Base-by-base conservation (phyloP, 768 basidiomycete genomes). In the Boletales sp. region DNA sequence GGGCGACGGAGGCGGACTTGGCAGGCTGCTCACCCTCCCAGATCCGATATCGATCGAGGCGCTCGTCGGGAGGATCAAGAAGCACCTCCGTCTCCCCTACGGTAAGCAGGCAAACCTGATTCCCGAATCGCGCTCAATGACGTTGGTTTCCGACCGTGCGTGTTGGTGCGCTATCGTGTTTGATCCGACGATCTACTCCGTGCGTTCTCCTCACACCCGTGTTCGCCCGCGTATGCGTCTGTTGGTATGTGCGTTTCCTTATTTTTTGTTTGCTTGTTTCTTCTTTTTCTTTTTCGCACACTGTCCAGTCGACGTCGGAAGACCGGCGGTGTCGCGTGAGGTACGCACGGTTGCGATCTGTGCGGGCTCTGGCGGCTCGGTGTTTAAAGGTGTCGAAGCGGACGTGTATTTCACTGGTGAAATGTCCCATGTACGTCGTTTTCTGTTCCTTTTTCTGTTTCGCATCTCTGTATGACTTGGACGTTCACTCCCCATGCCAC, bases 341-440 rank as follows among this genome's bases (percentile, higher is more conserved):
- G 60, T 87, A 44, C 69, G 72, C 49, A 82, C 83, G 28, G 78
- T 96, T 50, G 94, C 90, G 45, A 85, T 97, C 52, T 96, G 94
- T 67, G 94, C 94, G 33, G 95, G 95, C 33, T 86, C 87, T 28
- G 94, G 93, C 43, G 87, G 81, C 2, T 86, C 85, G 39, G 75
- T 94, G 66, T 78, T 97, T 42, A 67, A 75, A 17, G 84, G 81
- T 43, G 74, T 81, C 35, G 69, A 80, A 41, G 94, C 93, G 35
- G 94, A 96, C 67, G 80, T 94, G 21, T 92, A 89, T 67, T 76
- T 94, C 60, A 97, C 95, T 3, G 95, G 95, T 9, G 93, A 97
- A 72, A 90, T 94, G 88, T 67, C 79, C 17, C 94, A 95, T 69
- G 90, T 92, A 68, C 45, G 82, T 68, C 56, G 43, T 55, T 51